phyloP scores from a whole-genome alignment of 352 stramenopile genomes.

The Blastocystis sp. region DNA sequence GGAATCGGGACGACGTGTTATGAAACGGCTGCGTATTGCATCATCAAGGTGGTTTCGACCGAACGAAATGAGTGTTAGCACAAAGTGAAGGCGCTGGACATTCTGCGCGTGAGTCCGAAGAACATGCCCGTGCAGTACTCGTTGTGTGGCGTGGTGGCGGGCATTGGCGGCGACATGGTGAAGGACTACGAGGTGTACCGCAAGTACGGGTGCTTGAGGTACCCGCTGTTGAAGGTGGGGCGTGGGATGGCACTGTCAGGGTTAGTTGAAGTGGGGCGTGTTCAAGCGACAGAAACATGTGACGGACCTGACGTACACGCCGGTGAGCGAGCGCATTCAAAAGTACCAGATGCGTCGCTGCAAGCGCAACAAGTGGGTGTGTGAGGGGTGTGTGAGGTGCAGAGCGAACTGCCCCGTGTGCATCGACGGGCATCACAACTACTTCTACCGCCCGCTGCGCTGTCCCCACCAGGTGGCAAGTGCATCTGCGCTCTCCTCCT shows the following conservation, averaged over 20 bases:
- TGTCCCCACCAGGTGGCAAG: conserved; percentile 64
- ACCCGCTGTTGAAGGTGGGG: conserved; percentile 54
- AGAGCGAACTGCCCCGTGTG: conserved; percentile 60
- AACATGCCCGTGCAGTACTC: conserved; percentile 62
- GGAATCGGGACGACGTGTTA: conserved; percentile 54
- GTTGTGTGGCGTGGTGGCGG: conserved; percentile 56
- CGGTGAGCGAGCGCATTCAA: conserved; percentile 33
- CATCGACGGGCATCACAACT: conserved; percentile 50
- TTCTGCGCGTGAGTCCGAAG: conserved; percentile 46
- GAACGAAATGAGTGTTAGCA: neutral
- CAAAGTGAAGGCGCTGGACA: conserved; percentile 51
- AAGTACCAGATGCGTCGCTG: conserved; percentile 40
- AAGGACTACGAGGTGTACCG: conserved; percentile 66
- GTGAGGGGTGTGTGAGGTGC: neutral
- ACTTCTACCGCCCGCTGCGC: conserved; percentile 39
- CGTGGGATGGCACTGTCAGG: neutral
- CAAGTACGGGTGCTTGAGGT: conserved; percentile 63
- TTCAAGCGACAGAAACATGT: conserved; percentile 69
- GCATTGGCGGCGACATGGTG: conserved; percentile 73
- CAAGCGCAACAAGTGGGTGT: neutral
- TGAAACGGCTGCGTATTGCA: conserved; percentile 71
- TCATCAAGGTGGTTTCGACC: conserved; percentile 43
- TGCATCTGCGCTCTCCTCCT: too few relatives aligned
- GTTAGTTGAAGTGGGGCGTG: conserved; percentile 70
- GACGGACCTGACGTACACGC: conserved; percentile 44